A percentile compares a stretch with the other conserved stretches of the same genome.
Conservation (phyloP, 208 protist species). For the Entamoeba invadens region DNA sequence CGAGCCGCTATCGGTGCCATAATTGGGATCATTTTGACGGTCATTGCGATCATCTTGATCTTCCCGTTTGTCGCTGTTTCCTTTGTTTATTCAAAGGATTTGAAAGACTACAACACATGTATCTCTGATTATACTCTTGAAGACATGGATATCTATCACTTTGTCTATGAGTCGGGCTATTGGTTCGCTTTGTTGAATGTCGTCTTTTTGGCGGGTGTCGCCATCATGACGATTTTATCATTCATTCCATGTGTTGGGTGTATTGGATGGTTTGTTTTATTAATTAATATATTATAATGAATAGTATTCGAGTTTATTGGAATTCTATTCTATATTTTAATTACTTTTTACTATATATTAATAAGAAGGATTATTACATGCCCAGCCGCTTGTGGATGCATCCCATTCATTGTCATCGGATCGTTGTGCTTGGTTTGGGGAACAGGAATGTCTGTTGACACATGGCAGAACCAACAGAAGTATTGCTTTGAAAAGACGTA, state of each 20-base stretch:
- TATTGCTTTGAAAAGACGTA: neutral
- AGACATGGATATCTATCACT: neutral
- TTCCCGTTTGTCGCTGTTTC: neutral
- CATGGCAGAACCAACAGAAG: neutral
- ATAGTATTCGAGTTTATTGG: too few relatives aligned
- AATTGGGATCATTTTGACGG: neutral
- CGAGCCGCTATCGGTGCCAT: neutral
- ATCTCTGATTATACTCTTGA: too few relatives aligned
- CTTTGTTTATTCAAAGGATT: neutral
- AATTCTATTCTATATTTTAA: too few relatives aligned
- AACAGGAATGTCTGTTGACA: neutral
- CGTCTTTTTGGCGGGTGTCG: neutral
- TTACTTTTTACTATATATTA: too few relatives aligned
- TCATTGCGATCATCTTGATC: neutral
- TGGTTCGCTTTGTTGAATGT: neutral
- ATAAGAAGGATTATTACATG: too few relatives aligned
- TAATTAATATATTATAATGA: too few relatives aligned
- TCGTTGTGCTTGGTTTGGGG: neutral
- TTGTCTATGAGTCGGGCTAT: neutral
- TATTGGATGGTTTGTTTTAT: neutral
- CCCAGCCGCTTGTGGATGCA: neutral
- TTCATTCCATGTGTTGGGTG: neutral
- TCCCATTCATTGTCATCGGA: neutral
- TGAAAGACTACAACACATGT: too few relatives aligned
- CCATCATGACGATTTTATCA: neutral